Base-by-base conservation (phyloP, 2,329 filamentous ascomycete species). In the Chrysoporthe deuterocubensis region DNA sequence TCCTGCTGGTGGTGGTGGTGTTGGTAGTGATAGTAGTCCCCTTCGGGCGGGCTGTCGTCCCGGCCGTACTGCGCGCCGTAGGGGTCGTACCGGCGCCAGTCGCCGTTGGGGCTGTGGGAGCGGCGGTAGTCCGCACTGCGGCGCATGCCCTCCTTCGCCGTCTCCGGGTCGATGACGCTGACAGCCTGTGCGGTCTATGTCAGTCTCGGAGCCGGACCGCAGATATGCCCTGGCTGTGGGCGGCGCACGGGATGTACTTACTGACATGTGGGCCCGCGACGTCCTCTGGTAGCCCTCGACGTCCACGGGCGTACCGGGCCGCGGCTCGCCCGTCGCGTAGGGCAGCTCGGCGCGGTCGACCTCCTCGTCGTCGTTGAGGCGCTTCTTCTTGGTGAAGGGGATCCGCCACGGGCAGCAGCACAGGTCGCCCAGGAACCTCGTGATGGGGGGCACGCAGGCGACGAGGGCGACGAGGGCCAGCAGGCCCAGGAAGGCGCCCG, bases 361-460 rank as follows among this genome's bases (percentile, higher is more conserved):
- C 16, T 70, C 65, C 56, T 70, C 68, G 21, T 70, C 68, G 2
- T n/a, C 66, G n/a, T 70, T 70, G 58, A 46, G 52, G 14, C 66
- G 62, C 46, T 59, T 67, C 42, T 46, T 67, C 52, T 61, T 61
- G 26, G 62, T 70, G 14, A 70, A 70, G 16, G 68, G 68, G 7
- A 70, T 4, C 52, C 66, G 62, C 68, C 68, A 70, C 8, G 68
- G 66, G 40, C 68, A 70, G 26, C 68, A 70, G 42, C 32, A 68
- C 4, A 70, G 48, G 5, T 70, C 68, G 14, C 68, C 68, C 6
- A 70, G 43, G 11, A 70, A 70, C 7, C 68, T 37, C 18, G 68
- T 68, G 18, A 70, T 62, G 3, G 68, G 68, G 16, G 68, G 65
- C 11, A 70, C 37, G 16, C 66, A 70, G 9, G 60, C 57, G 3